Conservation (phyloP, 106 monocot species). For the Dactylorhiza incarnata region DNA sequence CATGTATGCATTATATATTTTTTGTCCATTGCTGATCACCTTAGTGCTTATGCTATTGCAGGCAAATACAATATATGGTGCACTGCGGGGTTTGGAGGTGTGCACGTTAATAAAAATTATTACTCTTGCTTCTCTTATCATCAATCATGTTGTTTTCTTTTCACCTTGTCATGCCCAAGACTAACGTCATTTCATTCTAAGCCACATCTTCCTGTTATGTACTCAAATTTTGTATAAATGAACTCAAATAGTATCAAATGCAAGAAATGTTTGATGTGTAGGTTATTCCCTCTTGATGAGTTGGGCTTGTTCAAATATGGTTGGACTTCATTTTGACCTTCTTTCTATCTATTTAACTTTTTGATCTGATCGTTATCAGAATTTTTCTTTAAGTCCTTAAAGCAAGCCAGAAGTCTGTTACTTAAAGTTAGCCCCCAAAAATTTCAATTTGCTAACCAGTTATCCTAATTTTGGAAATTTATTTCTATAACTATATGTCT, state of each 20-base stretch:
- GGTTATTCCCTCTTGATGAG: no score
- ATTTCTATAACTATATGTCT: no score
- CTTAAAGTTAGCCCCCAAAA: no score
- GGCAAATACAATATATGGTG: conserved; percentile 86
- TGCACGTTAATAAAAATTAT: background rate
- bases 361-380: no score
- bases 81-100: conserved; percentile 89
- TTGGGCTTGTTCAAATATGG: no score
- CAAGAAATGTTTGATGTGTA: background rate
- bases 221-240: background rate
- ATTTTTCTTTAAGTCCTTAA: no score
- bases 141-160: background rate
- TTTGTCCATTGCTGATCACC: background rate
- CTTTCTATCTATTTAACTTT: no score
- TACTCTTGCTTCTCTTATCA: background rate
- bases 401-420: no score
- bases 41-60: conserved; percentile 29
- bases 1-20: background rate
- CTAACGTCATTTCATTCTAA: background rate
- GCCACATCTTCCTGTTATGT: background rate
- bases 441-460: no score
- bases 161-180: background rate
- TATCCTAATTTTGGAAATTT: no score
- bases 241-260: background rate
- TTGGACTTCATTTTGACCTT: no score